A percentile compares a stretch with the other conserved stretches of the same genome.
Evolutionary conservation across 257 asterid genomes (phyloP).

Genomic region (Solanum corneliomulleri): DNA sequence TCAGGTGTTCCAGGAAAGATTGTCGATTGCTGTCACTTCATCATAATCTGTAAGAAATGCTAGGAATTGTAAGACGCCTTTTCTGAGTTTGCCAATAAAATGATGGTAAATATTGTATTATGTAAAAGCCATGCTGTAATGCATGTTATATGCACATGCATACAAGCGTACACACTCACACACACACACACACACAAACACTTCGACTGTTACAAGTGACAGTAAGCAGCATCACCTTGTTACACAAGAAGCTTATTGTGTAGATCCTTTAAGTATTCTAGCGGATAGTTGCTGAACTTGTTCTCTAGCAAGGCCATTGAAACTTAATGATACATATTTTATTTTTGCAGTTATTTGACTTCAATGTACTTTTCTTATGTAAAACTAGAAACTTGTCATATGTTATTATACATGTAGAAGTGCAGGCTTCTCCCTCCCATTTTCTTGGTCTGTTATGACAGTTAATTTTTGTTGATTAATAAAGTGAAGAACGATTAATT

Average conservation of each 20-base stretch:
- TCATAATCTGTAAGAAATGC: conserved; percentile 3
- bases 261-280: background rate
- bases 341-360: background rate
- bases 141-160: background rate
- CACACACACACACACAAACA: background rate
- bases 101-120: background rate
- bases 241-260: background rate
- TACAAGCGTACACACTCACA: too few relatives aligned
- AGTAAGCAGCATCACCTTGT: background rate
- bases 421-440: background rate
- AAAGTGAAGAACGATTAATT: background rate
- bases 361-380: background rate
- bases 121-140: background rate
- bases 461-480: background rate
- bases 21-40: conserved; percentile 32
- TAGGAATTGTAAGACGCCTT: background rate
- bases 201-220: background rate
- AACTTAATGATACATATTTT: background rate
- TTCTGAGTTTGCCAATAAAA: background rate
- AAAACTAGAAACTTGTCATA: background rate
- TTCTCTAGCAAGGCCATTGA: background rate
- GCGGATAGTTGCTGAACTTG: background rate
- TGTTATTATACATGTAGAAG: background rate
- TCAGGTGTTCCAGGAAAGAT: conserved; percentile 40
- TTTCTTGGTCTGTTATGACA: background rate